Base-by-base conservation (phyloP, 2,329 filamentous ascomycete genomes). In the Metarhizium robertsii region DNA sequence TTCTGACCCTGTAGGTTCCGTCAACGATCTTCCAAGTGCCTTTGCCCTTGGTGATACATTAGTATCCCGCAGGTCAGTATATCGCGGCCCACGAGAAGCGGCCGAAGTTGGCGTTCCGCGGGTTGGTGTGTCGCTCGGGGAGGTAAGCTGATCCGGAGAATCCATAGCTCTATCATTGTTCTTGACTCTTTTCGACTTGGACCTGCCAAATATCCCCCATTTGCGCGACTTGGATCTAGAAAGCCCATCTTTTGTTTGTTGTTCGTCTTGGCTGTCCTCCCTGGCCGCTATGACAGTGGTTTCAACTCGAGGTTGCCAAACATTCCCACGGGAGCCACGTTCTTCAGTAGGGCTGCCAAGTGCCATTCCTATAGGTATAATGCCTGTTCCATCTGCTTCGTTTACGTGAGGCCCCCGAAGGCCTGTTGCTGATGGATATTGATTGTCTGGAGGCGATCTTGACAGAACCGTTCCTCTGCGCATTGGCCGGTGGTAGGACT, bases 331-430 rank as follows among this genome's bases (percentile, higher is more conserved):
- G 53, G 54, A 54, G 38, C 59, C 57, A 38, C 72, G 71, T 16
- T 71, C 68, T 43, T 73, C 72, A n/a, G 76, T 72, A 29, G 87
- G 87, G 63, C 86, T 90, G 36, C 87, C 87, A 55, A 90, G 71
- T 1, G 87, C 87, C 77, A 91, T 85, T 10, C 88, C 88, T 58
- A 91, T 90, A 61, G 74, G 76, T 58, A 66, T 66, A n/a, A 68
- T 59, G 11, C 64, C 64, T 20, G 61, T 64, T 45, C 64, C 61
- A 13, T 60, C 51, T 16, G 54, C 52, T 2, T 75, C 74, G 34
- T 65, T 67, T 53, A 73, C 32, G 30, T 36, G 16, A 34, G 43
- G 6, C 4, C 47, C 48, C 16, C 38, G 32, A 32, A 49, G 54
- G 14, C 48, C 40, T n/a, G 32, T 45, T 36, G 46, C 6, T 14